Evolutionary conservation across 306 rosid genomes (phyloP), one percentile per base, ranked within the genome.

Genomic region (Pterocarpus macrocarpus): DNA sequence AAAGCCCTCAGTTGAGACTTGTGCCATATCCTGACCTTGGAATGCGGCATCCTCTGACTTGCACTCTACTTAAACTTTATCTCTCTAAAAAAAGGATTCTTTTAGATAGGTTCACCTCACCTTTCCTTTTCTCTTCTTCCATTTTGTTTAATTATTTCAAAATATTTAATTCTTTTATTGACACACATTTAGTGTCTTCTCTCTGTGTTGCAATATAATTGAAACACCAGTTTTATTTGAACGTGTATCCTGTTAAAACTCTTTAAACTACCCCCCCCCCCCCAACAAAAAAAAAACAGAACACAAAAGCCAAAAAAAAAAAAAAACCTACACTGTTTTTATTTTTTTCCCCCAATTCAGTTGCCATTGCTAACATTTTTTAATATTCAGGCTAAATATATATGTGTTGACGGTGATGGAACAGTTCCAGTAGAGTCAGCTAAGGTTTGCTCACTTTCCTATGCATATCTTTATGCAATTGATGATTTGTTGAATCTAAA

Each of bases 361-460:
- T 50, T 43, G 69, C 22, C 8, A 22, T 35, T 33, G 52, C 81
- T 82, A 45, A 69, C 82, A 35, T 10, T 58, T 14, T 36, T 34
- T 61, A 76, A 79, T 62, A 64, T 77, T 53, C 99, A 95, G 99
- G 92, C 96, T 75, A 86, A 58, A 45, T 91, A 76, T 45, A 64
- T 93, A 45, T 88, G 84, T 15, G 99, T 95, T 39, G 93, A 95
- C 58, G 99, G 99, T 38, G 99, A 95, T 79, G 99, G 99, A 68
- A 95, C 98, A 50, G 98, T 93, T 44, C 99, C 99, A 15, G 80
- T 81, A 16, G 99, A 93, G 72, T 95, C 99, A 4, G 93, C 99
- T 4, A 93, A 88, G 99, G 99, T 95, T 81, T 68, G 87, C 50
- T 71, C 64, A 69, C 71, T 78, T 71, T 66, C 44, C 68, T 39